Percentiles rank a stretch among this genome's conserved stretches.
Conservation (phyloP, 768 basidiomycete genomes). For the Tricholoma sp. region DNA sequence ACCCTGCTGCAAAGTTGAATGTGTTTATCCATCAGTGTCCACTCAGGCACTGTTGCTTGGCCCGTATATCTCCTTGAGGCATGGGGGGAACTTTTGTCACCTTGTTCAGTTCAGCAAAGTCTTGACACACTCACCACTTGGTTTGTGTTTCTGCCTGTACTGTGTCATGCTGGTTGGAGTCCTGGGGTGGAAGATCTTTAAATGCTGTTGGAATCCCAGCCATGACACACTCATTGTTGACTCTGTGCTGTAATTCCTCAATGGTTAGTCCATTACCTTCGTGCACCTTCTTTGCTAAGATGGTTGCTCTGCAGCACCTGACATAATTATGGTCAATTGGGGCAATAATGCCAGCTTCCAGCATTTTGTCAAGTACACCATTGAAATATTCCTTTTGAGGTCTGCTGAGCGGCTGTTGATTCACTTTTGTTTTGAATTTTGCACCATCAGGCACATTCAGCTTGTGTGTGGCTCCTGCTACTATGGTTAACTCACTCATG, state of each 20-base stretch:
- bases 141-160: not conserved
- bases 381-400: conserved; percentile 27
- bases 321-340: conserved; percentile 26
- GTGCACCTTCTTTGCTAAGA: conserved; percentile 22
- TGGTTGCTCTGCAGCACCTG: conserved; percentile 29
- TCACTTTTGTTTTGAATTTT: conserved; percentile 26
- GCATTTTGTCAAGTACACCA: conserved; percentile 28
- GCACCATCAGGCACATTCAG: conserved; percentile 27
- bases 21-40: conserved; percentile 27
- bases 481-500: conserved; percentile 29
- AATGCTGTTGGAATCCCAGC: too few species aligned
- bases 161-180: not conserved
- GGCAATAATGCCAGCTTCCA: conserved; percentile 27
- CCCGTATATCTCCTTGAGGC: conserved; percentile 31
- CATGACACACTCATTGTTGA: not conserved
- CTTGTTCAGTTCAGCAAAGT: too few species aligned
- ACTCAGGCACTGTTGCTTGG: conserved; percentile 30
- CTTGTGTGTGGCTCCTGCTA: conserved; percentile 26
- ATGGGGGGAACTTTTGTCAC: conserved; percentile 18
- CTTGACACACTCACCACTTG: too few species aligned
- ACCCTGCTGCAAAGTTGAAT: too few species aligned
- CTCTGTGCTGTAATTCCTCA: not conserved
- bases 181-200: too few species aligned
- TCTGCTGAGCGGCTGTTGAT: conserved; percentile 26
- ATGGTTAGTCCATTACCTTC: not conserved